Conservation (phyloP, 1,284 basidiomycete species). For the Austroboletus rostrupii region DNA sequence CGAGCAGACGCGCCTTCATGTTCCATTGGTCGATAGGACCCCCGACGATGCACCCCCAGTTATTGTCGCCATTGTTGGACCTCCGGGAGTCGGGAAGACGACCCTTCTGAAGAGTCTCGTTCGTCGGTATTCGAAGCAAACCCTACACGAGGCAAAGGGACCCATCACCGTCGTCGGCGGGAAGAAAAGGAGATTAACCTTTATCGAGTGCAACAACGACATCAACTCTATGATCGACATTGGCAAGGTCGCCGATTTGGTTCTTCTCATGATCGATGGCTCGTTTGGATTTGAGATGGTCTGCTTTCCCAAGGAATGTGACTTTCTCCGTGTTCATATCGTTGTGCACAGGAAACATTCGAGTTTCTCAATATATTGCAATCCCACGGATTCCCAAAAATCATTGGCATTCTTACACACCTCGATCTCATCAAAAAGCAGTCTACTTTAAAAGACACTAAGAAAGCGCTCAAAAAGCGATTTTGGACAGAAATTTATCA, state of each 20-base stretch:
- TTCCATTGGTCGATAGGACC: slow-evolving; percentile 92
- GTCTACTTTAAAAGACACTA: slow-evolving; percentile 82
- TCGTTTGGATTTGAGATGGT: slow-evolving; percentile 99
- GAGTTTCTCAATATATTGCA: slow-evolving; percentile 98
- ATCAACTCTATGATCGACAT: slow-evolving; percentile 98
- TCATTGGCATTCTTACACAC: slow-evolving; percentile 94
- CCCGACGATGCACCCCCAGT: slow-evolving; percentile 91
- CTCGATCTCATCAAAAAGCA: slow-evolving; percentile 96
- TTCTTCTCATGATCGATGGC: slow-evolving; percentile 96
- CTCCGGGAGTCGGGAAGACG: slow-evolving; percentile 95
- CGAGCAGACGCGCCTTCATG: slow-evolving; percentile 93
- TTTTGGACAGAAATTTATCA: slow-evolving; percentile 99
- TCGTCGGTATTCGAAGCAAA: slow-evolving; percentile 92
- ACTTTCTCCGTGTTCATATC: neutral
- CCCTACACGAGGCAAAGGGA: slow-evolving; percentile 84
- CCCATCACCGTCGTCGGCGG: slow-evolving; percentile 95
- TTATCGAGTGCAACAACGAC: slow-evolving; percentile 97
- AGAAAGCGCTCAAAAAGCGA: slow-evolving; percentile 96
- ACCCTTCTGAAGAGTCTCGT: slow-evolving; percentile 93
- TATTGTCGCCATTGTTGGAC: slow-evolving; percentile 95
- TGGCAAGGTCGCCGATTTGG: slow-evolving; percentile 93
- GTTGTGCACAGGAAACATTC: slow-evolving; percentile 81
- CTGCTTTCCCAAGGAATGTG: slow-evolving; percentile 18
- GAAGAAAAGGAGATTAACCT: slow-evolving; percentile 90
- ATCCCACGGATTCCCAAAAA: slow-evolving; percentile 97